Evolutionary conservation across 169 alveolate species (phyloP), one percentile per base, ranked within the genome.

Genomic region (Fabrea salina): DNA sequence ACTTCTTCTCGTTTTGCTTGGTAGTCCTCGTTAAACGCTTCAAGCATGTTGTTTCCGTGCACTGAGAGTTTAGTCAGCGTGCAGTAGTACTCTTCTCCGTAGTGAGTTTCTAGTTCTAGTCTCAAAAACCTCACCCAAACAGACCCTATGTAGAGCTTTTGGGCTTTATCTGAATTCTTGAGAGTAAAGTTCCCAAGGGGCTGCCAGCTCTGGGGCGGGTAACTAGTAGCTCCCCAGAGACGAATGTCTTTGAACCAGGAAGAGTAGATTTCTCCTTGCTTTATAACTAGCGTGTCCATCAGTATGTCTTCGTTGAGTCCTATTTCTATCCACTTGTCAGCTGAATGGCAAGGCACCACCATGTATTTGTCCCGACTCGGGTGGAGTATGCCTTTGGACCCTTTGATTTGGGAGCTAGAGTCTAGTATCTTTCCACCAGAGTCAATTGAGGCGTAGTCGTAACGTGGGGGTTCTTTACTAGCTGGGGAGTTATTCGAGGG

Each of bases 261-360:
- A 19, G 75, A 64, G 50, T 64, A 64, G 30, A 64, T 64, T 30
- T 64, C 75, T 37, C 75, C 75, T 64, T 64, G 75, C 13, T 19
- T 40, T 32, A 64, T 19, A 51, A 37, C 0, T 39, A 64, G 13
- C 41, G 35, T 56, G 16, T 64, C 75, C 16, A 64, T 64, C 19
- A 41, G 30, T 39, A 64, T 64, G 3, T 33, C 54, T 41, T 64
- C 75, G 6, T 19, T 19, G 1, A 64, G 30, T 25, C 57, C 19
- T 3, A 64, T 40, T 19, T 64, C 75, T 11, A 64, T 33, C 75
- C 75, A 64, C 41, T 64, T 64, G 57, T 64, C 75, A 4, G 43
- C 37, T 64, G 16, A n/a, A 27, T 25, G 27, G 3, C 74, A 61
- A 61, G 74, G 74, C n/a, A 61, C 74, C 50, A 61, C 22, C 32